Evolutionary conservation across 257 asterid species (phyloP), one percentile per base, ranked within the genome.

Genomic region (Oldenlandia corymbosa): DNA sequence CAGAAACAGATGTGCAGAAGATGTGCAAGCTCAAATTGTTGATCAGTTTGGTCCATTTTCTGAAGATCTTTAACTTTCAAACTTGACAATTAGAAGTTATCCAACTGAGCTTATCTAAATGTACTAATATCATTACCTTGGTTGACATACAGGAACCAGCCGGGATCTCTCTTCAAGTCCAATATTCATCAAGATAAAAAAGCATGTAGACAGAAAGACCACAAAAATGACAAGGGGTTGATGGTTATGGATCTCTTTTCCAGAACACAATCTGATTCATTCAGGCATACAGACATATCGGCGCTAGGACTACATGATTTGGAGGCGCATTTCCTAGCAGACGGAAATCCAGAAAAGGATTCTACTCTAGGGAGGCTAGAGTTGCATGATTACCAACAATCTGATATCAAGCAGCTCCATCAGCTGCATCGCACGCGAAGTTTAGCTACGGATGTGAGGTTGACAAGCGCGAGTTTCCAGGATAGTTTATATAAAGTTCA

Each of bases 181-280:
- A 70, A 58, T 57, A 42, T 61, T 61, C 60, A 61, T 78, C 56
- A 70, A 31, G 73, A 67, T 60, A 67, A 76, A 20, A 32, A 74
- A 17, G 50, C 48, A 5, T 76, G 77, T 26, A 69, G 58, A 58
- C 39, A 53, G 27, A 31, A 30, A 26, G 61, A 28, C 31, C 67
- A 21, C 55, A 47, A 58, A 37, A 75, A 73, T 64, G 75, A 30
- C 24, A 39, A 68, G 32, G 64, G 67, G 68, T 72, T 60, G 42
- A 67, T 65, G 60, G 70, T 43, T 52, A 59, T 42, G 23, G 73
- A 83, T 27, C 77, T 78, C 61, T 62, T 81, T 63, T 71, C 91
- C 39, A 65, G 77, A 72, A 76, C 87, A 59, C 70, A 81, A 68
- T 73, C 97, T 27, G 36, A 80, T 26, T 78, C 85, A 34, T 69